Conservation (phyloP, 306 rosid species). For the Cucurbita maxima region DNA sequence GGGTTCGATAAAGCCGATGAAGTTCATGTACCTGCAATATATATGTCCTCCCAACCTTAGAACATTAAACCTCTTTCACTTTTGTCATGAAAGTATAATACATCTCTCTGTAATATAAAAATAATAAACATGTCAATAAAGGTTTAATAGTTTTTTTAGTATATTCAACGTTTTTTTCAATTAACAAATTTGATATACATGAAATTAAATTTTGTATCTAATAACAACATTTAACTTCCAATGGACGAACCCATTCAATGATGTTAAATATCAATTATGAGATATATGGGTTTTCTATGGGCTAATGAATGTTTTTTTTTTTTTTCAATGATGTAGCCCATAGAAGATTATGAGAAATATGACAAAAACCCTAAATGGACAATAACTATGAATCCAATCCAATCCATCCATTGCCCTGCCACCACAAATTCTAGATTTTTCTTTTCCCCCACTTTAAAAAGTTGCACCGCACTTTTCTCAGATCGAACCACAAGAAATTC, state of each 20-base stretch:
- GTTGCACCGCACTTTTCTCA: neutral
- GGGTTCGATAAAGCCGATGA: constrained; percentile 69
- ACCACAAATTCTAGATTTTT: neutral
- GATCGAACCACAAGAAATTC: neutral
- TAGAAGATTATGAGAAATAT: neutral
- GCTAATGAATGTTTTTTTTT: no score
- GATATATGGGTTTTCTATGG: no score
- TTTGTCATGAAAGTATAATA: neutral
- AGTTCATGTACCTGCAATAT: constrained; percentile 59
- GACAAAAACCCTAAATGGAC: neutral
- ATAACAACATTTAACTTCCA: no score
- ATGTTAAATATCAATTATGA: no score
- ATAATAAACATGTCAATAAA: no score
- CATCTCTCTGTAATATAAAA: no score
- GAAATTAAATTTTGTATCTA: no score
- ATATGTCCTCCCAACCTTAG: neutral
- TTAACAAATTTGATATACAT: no score
- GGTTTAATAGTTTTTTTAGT: neutral
- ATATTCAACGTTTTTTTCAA: no score
- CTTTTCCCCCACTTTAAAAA: neutral
- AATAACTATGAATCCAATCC: neutral
- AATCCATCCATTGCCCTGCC: neutral
- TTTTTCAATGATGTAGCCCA: neutral
- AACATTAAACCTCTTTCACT: neutral
- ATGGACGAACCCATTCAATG: no score